Evolutionary conservation across 176 grass and related monocot genomes (phyloP), one percentile per base, ranked within the genome.

Genomic region (Zoysia pacifica): DNA sequence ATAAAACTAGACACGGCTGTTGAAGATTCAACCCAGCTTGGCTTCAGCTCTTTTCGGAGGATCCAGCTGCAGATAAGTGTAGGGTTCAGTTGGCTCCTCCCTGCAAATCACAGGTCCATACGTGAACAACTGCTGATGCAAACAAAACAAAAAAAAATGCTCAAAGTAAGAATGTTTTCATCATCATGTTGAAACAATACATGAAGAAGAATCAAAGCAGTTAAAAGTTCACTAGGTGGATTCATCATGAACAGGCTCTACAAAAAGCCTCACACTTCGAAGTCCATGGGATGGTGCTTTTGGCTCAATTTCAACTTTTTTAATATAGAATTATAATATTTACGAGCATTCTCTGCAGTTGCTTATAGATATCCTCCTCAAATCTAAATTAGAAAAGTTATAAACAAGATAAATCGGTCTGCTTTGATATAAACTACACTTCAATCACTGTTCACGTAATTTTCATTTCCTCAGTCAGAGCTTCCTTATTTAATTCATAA

Each of bases 1-100:
- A 49, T 46, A 11, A 67, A 79, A 83, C 11, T 74, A 49, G 28
- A 18, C 47, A 37, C 13, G 6, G 13, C 20, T 66, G 43, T 62
- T 63, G 44, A 40, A 52, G 72, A 39, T 73, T 58, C 45, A 90
- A 37, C 94, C 92, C 65, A 87, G 64, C 67, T 93, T 91, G 70
- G 77, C 64, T 69, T 98, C 92, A 49, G 83, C 79, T 35, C 88
- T 91, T 70, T 79, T 93, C 7, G 88, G 92, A 78, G 88, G 88
- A 89, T 98, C 90, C 72, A 98, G 70, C 72, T 93, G 81, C 46
- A 98, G 76, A 80, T 93, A 93, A 42, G 77, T 83, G 67, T 82
- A 98, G 7, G 88, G 88, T 78, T 94, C 86, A 0, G 84, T 93
- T 53, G 86, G 92, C 47, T 98, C 92, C 85, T 93, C 96, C 84